Evolutionary conservation across 2,329 filamentous ascomycete genomes (phyloP), one percentile per base, ranked within the genome.

Genomic region (Cladophialophora chaetospira): DNA sequence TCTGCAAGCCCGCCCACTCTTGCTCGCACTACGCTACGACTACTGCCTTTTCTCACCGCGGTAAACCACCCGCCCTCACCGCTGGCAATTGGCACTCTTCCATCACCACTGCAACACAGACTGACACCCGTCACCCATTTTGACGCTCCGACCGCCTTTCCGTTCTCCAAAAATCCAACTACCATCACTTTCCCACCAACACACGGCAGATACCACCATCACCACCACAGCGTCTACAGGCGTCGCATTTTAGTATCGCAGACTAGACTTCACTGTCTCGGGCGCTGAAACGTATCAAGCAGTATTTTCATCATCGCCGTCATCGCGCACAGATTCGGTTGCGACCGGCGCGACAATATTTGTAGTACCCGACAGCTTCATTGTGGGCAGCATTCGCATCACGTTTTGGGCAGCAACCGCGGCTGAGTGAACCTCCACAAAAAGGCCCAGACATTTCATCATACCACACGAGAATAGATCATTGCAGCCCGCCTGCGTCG

Each of bases 391-490:
- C 36, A 40, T 25, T 47, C 44, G 44, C 44, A 31, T 47, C 44
- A 47, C 44, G 44, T 47, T 35, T 52, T 43, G 46, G 53, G 53
- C 42, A 53, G 38, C 42, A 45, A 45, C 49, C 49, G 29, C 40
- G 49, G 49, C 40, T 44, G 42, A 29, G 23, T 43, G 31, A 19
- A 36, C 48, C 36, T 33, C 49, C 28, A n/a, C 49, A 44, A 46
- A 28, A 46, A 35, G 8, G 25, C 29, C 26, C 44, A 23, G 29
- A 38, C 28, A 43, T 56, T 53, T 26, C 45, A 45, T 49, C 40
- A 52, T 46, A n/a, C 17, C 36, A 40, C 54, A 63, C 63, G 55
- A 56, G 54, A 63, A 65, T 63, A 65, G 63, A 63, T 50, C 53
- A 31, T 31, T 21, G 13, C 42, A 44, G 46, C 26, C 42, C 15